Base-by-base conservation (phyloP, 208 protist genomes). In the Trypanosoma rangeli region DNA sequence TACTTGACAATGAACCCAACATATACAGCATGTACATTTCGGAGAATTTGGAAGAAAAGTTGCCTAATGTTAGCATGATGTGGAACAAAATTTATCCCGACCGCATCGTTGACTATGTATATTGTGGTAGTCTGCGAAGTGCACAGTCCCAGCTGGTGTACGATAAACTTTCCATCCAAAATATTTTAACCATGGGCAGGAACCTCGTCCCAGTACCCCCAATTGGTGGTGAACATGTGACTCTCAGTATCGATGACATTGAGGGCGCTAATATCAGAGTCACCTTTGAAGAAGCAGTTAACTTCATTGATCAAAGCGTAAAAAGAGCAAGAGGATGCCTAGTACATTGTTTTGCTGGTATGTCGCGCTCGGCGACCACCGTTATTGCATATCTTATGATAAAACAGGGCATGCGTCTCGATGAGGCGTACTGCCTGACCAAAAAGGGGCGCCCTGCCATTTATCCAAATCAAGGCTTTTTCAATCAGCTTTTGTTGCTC, bases 41-140 rank as follows among this genome's bases (percentile, higher is more conserved):
- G 4, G 63, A 89, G 22, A 72, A 92, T 20, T 62, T 89, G 44
- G 79, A 52, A 35, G 80, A 63, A 31, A 71, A 85, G 61, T 69
- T 92, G 39, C 85, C 84, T 3, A 88, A 89, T 73, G 74, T 95
- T 53, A 89, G 76, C 8, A 80, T 97, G 28, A 85, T 86, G 49
- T 97, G 92, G 90, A 94, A 97, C 68, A 97, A 97, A 71, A 92
- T 94, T 54, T 97, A 94, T 68, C 92, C 92, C 0, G 92, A 97
- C 62, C 78, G 85, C 54, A 94, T 97, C 42, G 73, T 97, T 46
- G 72, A 83, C 0, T 66, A 90, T 56, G 62, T 97, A 24, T 97
- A 86, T 77, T 93, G 89, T 62, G 92, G 92, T 24, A 90, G 84
- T 66, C 76, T 97, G 20, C 85, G 92, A 59, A 89, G 79, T 18